Evolutionary conservation across 768 basidiomycete genomes (phyloP).

Genomic region (Steccherinum ochraceum): DNA sequence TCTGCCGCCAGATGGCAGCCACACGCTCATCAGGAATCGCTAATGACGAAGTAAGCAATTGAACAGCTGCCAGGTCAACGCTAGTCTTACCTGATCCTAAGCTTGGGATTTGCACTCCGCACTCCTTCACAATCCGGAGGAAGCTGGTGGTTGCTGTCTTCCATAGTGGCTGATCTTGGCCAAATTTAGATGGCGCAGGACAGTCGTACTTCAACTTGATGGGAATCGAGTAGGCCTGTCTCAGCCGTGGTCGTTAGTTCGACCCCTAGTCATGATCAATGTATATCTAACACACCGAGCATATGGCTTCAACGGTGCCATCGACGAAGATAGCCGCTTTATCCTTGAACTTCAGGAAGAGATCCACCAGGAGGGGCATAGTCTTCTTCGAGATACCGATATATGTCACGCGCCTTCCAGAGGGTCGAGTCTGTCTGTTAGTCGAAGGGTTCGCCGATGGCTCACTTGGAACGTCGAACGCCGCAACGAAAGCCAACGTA

Average conservation of each 20-base stretch:
- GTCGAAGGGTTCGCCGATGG: conserved; percentile 15
- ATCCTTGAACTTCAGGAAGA: conserved; percentile 65
- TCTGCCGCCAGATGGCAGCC: conserved; percentile 81
- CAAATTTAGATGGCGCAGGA: conserved; percentile 81
- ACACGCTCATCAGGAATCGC: conserved; percentile 57
- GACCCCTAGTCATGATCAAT: background rate
- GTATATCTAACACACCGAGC: conserved; percentile 47
- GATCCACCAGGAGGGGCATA: conserved; percentile 79
- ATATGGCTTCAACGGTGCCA: conserved; percentile 78
- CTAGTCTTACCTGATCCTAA: conserved; percentile 41
- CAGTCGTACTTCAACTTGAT: conserved; percentile 95
- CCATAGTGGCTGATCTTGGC: conserved; percentile 86
- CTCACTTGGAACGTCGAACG: conserved; percentile 48
- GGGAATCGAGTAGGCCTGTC: conserved; percentile 80
- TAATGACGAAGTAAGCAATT: conserved; percentile 15
- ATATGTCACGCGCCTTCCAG: conserved; percentile 77
- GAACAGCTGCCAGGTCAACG: background rate
- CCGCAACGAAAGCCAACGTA: conserved; percentile 82
- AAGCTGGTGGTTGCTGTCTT: conserved; percentile 87
- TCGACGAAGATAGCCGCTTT: conserved; percentile 61
- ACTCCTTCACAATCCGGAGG: conserved; percentile 66
- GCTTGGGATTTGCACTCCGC: conserved; percentile 42
- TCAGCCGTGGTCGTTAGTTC: background rate
- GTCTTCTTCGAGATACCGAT: conserved; percentile 83
- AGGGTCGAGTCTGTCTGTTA: conserved; percentile 36